These are phyloP conservation scores for Paramecium biaurelia DNA, from an alignment of 73 alveolate genomes.

Conservation along the genomic window DNA sequence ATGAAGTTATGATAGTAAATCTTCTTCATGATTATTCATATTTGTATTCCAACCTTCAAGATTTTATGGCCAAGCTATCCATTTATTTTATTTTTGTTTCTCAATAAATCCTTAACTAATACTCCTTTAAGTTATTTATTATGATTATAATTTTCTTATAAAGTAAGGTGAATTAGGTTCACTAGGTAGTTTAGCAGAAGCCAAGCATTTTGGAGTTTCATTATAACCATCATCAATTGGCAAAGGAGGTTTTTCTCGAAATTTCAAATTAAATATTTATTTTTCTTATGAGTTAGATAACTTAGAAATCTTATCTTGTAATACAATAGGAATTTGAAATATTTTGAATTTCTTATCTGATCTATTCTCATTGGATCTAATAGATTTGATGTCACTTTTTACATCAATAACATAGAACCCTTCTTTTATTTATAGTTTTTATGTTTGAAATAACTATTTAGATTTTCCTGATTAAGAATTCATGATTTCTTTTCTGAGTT, in stretches of 20 bases:
- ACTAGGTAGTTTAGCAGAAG: background rate
- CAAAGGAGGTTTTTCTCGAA: background rate
- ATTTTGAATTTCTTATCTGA: background rate
- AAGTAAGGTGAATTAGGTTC: background rate
- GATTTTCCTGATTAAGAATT: background rate
- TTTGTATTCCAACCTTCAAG: background rate
- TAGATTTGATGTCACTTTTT: background rate
- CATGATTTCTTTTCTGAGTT: background rate
- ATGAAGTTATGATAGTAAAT: background rate
- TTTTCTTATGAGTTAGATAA: background rate
- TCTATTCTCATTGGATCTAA: background rate
- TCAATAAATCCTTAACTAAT: background rate
- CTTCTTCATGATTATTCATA: background rate
- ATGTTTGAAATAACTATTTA: background rate
- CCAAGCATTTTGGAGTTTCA: background rate
- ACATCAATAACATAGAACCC: background rate
- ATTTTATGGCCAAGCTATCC: slow-evolving; percentile 2
- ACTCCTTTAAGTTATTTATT: background rate
- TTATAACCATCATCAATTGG: background rate
- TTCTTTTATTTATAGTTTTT: background rate
- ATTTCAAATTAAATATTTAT: background rate
- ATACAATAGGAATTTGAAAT: background rate
- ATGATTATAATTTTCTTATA: background rate
- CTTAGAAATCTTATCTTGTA: background rate
- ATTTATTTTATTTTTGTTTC: background rate